Evolutionary conservation across 306 rosid species (phyloP).

Genomic region (Cucumis sativus): DNA sequence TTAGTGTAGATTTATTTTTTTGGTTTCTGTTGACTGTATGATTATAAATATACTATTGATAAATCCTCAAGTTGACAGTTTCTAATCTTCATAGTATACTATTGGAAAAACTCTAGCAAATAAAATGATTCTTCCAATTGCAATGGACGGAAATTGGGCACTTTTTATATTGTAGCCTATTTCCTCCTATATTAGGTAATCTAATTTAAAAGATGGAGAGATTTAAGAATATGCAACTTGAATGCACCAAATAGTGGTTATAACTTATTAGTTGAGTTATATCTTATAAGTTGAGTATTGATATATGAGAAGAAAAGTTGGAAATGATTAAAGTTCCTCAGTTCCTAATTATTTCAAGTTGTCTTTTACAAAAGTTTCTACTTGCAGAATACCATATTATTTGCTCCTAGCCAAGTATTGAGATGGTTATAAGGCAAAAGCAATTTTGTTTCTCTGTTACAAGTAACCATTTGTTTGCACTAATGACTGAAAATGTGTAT

Average conservation of each 20-base stretch:
- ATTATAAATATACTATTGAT: not conserved
- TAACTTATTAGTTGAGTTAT: not conserved
- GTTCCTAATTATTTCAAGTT: too few species aligned
- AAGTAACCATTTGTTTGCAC: not conserved
- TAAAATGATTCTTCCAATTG: too few species aligned
- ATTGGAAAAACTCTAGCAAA: not conserved
- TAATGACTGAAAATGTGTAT: not conserved
- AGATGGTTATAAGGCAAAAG: not conserved
- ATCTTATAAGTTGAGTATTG: not conserved
- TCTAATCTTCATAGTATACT: not conserved
- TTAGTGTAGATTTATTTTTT: conserved; percentile 16
- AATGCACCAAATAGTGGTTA: not conserved
- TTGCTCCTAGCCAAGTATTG: not conserved
- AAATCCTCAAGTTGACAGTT: not conserved
- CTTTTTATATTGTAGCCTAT: too few species aligned
- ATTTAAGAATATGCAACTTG: not conserved
- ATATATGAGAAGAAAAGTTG: not conserved
- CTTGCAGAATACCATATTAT: not conserved
- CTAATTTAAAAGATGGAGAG: too few species aligned
- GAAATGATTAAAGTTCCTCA: not conserved
- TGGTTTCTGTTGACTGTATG: not conserved
- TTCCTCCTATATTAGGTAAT: too few species aligned
- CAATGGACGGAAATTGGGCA: too few species aligned
- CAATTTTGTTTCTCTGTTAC: not conserved
- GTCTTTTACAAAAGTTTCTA: not conserved